Conservation (phyloP, 2,329 filamentous ascomycete species). For the Ambrosiella cleistominuta region DNA sequence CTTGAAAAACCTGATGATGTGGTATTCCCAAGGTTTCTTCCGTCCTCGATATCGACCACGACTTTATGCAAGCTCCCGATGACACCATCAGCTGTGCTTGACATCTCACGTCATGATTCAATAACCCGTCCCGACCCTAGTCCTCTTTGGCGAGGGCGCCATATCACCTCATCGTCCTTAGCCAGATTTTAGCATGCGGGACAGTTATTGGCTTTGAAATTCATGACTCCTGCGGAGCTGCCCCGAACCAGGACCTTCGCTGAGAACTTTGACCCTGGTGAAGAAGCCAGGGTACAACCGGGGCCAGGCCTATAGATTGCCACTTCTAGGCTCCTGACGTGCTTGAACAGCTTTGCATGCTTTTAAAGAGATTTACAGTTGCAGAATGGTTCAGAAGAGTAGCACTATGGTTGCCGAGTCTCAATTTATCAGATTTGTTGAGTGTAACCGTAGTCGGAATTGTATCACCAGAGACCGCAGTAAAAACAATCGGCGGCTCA, state of each 20-base stretch:
- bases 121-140: not conserved
- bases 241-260: not conserved
- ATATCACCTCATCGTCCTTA: too few species aligned
- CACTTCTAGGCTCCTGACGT: not conserved
- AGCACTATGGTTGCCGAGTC: not conserved
- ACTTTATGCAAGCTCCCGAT: not conserved
- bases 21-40: too few species aligned
- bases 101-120: not conserved
- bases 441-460: too few species aligned
- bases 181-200: too few species aligned
- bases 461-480: too few species aligned
- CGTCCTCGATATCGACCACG: not conserved
- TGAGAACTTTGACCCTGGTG: not conserved
- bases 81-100: not conserved
- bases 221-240: not conserved
- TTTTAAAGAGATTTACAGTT: not conserved
- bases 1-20: too few species aligned
- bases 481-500: too few species aligned
- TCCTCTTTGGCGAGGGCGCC: too few species aligned
- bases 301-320: not conserved
- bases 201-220: not conserved
- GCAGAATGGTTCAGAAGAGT: not conserved
- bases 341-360: not conserved
- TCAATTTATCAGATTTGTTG: too few species aligned
- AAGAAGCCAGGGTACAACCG: not conserved